Percentiles rank a stretch among this genome's conserved stretches.
Conservation (phyloP, 495 filamentous ascomycete species). For the Cercophora scortea region DNA sequence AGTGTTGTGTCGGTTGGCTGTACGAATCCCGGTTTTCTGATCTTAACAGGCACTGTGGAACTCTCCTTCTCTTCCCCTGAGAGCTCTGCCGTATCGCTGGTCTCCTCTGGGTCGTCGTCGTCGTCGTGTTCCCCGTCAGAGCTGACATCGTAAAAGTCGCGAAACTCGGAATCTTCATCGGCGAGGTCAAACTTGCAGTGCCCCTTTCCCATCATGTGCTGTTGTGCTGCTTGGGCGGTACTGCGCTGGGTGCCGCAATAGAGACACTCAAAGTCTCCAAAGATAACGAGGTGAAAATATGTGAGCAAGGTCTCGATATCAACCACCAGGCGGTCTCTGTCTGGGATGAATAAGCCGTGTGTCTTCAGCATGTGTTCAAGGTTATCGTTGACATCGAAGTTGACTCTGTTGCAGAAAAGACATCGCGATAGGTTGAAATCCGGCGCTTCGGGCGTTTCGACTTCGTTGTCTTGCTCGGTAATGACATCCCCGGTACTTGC, state of each 20-base stretch:
- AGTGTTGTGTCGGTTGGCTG: too few species aligned
- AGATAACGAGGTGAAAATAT: slow-evolving; percentile 30
- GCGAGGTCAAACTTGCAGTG: slow-evolving; percentile 27
- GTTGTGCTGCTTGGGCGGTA: slow-evolving; percentile 26
- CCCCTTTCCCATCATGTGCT: slow-evolving; percentile 28
- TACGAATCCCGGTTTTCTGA: too few species aligned
- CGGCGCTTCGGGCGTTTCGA: not conserved
- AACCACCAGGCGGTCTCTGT: slow-evolving; percentile 16
- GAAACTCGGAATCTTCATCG: slow-evolving; percentile 20
- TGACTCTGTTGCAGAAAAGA: slow-evolving; percentile 16
- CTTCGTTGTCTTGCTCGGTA: not conserved
- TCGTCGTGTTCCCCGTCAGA: not conserved
- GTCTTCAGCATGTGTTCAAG: slow-evolving; percentile 26
- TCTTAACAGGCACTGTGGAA: too few species aligned
- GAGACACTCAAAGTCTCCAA: slow-evolving; percentile 30
- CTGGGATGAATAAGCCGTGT: slow-evolving; percentile 26
- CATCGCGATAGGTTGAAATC: not conserved
- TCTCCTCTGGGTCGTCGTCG: not conserved
- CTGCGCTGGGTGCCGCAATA: slow-evolving; percentile 21
- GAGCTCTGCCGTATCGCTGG: too few species aligned
- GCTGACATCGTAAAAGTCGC: slow-evolving; percentile 19
- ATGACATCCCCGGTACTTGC: too few species aligned
- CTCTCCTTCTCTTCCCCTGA: too few species aligned
- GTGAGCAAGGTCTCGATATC: slow-evolving; percentile 24
- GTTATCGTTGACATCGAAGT: slow-evolving; percentile 15